Conservation (phyloP, 148 eudicot genomes). For the Chenopodium suecicum region DNA sequence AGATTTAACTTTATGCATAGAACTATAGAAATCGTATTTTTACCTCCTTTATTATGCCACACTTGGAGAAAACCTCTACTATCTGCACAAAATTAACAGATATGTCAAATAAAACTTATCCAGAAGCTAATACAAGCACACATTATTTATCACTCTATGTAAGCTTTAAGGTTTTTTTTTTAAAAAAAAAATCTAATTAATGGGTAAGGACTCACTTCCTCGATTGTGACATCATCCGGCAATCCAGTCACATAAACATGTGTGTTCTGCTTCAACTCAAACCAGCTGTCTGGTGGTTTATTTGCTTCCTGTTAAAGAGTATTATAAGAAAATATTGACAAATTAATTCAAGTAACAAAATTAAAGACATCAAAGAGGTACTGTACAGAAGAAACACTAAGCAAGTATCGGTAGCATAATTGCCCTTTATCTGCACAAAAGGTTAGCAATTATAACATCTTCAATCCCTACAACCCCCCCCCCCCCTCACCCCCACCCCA, state of each 20-base stretch:
- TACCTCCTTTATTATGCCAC: constrained; percentile 96
- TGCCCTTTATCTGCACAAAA: not conserved
- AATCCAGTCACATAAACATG: constrained; percentile 90
- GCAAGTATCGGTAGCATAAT: not conserved
- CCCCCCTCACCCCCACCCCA: not conserved
- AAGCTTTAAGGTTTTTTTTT: not conserved
- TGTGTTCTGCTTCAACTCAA: constrained; percentile 84
- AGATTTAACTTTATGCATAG: no score
- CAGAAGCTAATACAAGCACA: not conserved
- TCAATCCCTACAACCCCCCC: no score
- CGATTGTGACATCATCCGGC: constrained; percentile 91
- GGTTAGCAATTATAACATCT: no score
- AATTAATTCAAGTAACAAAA: not conserved
- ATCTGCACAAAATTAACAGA: constrained; percentile 46
- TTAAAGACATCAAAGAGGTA: not conserved
- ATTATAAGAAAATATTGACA: not conserved
- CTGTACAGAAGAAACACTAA: not conserved
- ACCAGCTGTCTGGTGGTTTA: constrained; percentile 95
- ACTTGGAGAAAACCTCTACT: constrained; percentile 91
- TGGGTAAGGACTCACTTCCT: constrained; percentile 57
- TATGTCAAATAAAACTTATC: constrained; percentile 2
- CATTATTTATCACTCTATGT: not conserved
- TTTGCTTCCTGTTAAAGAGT: constrained; percentile 73
- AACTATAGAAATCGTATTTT: constrained; percentile 6
- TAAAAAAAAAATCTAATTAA: not conserved